Percentiles rank a stretch among this genome's conserved stretches.
Conservation (phyloP, 306 rosid genomes). For the Quercus engelmannii region DNA sequence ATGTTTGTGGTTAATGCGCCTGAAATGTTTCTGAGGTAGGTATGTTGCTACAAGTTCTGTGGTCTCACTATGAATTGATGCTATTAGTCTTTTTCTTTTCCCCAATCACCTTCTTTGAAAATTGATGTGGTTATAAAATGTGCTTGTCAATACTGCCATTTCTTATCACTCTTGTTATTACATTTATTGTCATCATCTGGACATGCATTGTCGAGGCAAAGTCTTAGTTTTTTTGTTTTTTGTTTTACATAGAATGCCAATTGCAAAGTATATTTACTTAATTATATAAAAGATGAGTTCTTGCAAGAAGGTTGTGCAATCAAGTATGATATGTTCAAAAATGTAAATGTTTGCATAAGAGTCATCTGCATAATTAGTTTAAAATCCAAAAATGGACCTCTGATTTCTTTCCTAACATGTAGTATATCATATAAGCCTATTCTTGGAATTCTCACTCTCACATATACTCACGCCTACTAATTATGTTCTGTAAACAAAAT, state of each 20-base stretch:
- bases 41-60: slow-evolving; percentile 23
- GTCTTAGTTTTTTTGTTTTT: too few species aligned
- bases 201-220: too few species aligned
- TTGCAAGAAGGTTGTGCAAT: too few species aligned
- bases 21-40: slow-evolving; percentile 52
- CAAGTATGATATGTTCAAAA: too few species aligned
- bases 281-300: too few species aligned
- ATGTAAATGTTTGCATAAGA: too few species aligned
- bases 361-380: neutral
- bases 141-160: neutral
- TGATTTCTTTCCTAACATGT: neutral
- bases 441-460: neutral
- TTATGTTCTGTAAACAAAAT: neutral
- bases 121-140: neutral
- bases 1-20: slow-evolving; percentile 64
- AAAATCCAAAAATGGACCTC: neutral
- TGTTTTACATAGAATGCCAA: too few species aligned
- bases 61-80: slow-evolving; percentile 2
- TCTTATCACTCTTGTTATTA: neutral
- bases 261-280: too few species aligned
- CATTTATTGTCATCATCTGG: neutral
- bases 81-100: neutral
- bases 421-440: neutral
- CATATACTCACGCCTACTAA: neutral
- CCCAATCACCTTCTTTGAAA: neutral